Conservation (phyloP, 768 basidiomycete species). For the Suillus variegatus region DNA sequence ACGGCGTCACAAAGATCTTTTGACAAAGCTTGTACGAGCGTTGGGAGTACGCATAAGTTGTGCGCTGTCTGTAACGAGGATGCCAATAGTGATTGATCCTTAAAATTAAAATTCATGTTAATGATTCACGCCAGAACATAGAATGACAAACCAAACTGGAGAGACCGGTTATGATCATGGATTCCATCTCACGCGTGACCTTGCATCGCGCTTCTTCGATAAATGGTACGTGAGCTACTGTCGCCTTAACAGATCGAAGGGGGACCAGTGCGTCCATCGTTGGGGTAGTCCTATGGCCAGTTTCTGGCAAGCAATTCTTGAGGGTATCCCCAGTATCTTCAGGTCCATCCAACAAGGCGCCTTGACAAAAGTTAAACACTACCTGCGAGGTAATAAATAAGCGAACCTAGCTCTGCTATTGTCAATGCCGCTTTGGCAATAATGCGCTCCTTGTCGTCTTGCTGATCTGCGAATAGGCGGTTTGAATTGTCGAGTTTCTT, state of each 20-base stretch:
- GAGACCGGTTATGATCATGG: conserved; percentile 82
- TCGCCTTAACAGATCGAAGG: conserved; percentile 71
- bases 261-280: conserved; percentile 42
- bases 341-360: conserved; percentile 51
- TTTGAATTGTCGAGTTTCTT: neutral
- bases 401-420: conserved; percentile 86
- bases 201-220: conserved; percentile 70
- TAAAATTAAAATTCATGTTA: neutral
- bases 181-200: conserved; percentile 87
- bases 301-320: neutral
- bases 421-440: conserved; percentile 95
- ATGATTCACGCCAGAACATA: neutral
- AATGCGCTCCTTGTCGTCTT: conserved; percentile 82
- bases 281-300: conserved; percentile 17
- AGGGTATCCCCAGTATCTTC: conserved; percentile 11
- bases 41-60: conserved; percentile 84
- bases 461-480: conserved; percentile 37
- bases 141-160: conserved; percentile 61
- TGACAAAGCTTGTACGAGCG: conserved; percentile 78
- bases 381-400: neutral
- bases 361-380: conserved; percentile 30
- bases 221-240: conserved; percentile 67
- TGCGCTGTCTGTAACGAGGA: conserved; percentile 95
- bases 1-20: conserved; percentile 81
- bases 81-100: conserved; percentile 91